A percentile compares a stretch with the other conserved stretches of the same genome.
phyloP scores from a whole-genome alignment of 2,329 filamentous ascomycete genomes.

The Ceratocystis huliohia region DNA sequence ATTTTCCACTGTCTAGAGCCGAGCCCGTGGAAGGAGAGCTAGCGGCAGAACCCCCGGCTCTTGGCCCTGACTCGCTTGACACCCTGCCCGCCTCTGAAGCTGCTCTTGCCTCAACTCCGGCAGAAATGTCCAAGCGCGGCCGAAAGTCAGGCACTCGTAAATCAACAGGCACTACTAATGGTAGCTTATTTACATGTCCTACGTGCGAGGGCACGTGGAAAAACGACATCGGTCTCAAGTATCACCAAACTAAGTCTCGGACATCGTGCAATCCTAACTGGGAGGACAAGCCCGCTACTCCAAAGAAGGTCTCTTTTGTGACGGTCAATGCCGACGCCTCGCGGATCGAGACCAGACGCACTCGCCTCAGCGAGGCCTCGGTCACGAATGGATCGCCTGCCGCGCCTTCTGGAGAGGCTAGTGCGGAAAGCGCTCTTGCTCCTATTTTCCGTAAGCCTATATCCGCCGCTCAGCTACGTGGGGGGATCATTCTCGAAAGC shows the following conservation, averaged over 20 bases:
- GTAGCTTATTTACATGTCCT: conserved; percentile 35
- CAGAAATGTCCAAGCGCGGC: background rate
- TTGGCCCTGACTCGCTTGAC: background rate
- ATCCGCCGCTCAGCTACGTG: background rate
- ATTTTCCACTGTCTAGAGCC: too few relatives aligned
- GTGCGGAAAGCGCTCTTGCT: background rate
- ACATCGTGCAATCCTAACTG: conserved; percentile 41
- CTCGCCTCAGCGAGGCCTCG: background rate
- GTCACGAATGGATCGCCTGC: background rate
- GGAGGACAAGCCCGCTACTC: conserved; percentile 18
- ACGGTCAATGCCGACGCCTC: background rate
- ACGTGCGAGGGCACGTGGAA: conserved; percentile 45
- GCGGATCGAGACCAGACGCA: conserved; percentile 1
- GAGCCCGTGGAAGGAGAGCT: background rate
- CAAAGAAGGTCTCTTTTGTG: conserved; percentile 14
- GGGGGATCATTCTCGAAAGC: conserved; percentile 12
- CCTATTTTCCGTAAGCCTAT: conserved; percentile 3
- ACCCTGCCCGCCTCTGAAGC: background rate
- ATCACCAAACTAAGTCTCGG: conserved; percentile 43
- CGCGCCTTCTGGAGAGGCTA: background rate
- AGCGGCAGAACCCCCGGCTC: background rate
- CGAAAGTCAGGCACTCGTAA: background rate
- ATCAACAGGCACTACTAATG: conserved; percentile 15
- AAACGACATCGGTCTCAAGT: conserved; percentile 45
- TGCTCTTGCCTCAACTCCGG: background rate